phyloP scores from a whole-genome alignment of 1,284 basidiomycete species.

The Peniophora sp. region DNA sequence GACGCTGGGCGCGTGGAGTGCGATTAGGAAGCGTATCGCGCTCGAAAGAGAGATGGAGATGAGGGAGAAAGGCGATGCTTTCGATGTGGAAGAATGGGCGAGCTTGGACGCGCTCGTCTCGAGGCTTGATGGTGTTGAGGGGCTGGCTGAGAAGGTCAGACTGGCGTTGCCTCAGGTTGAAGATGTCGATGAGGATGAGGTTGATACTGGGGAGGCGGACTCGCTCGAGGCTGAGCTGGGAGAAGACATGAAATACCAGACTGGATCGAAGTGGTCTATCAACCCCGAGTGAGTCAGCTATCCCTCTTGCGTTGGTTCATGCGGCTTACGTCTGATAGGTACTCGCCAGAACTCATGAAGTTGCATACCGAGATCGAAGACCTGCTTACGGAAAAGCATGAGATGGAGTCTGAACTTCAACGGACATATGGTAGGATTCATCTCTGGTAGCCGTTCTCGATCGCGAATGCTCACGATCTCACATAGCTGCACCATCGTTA shows the following conservation, averaged over 20 bases:
- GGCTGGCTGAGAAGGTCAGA: conserved; percentile 54
- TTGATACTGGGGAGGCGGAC: conserved; percentile 7
- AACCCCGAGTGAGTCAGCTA: conserved; percentile 55
- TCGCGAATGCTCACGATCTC: no score
- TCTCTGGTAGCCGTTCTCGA: no score
- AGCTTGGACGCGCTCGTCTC: conserved; percentile 48
- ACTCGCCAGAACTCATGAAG: conserved; percentile 47
- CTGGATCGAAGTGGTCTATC: conserved; percentile 48
- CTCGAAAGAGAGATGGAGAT: conserved; percentile 50
- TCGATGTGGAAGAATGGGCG: conserved; percentile 38
- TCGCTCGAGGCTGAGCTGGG: conserved; percentile 7
- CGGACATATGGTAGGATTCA: conserved; percentile 46
- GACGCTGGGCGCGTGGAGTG: conserved; percentile 53
- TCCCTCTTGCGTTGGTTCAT: conserved; percentile 1
- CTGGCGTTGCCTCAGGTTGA: conserved; percentile 37
- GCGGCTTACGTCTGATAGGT: conserved; percentile 36
- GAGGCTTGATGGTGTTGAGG: conserved; percentile 46
- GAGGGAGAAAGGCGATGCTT: conserved; percentile 24
- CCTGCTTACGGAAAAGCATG: conserved; percentile 37
- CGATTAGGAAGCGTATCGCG: conserved; percentile 38
- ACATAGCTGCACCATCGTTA: conserved; percentile 61
- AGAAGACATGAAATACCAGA: conserved; percentile 9
- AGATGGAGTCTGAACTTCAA: conserved; percentile 50
- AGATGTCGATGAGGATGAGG: conserved; percentile 15
- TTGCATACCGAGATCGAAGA: conserved; percentile 46